These are phyloP conservation scores for Lodderomyces metapsilosis DNA, from an alignment of 1,139 yeast species.

Conservation along the genomic window DNA sequence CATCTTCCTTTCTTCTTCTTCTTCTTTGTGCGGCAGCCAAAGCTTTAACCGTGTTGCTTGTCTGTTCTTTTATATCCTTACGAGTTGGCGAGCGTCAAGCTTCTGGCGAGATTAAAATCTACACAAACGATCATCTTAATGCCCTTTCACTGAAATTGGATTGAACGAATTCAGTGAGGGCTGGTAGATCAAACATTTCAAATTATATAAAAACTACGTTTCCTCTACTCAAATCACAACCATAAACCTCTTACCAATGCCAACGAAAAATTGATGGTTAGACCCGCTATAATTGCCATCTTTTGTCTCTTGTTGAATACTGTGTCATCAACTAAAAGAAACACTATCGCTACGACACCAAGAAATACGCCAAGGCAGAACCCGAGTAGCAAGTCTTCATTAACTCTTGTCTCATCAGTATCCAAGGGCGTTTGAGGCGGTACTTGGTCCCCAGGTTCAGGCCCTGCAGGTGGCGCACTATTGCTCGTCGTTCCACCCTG, in stretches of 20 bases:
- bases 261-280: constrained; percentile 55
- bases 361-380: constrained; percentile 60
- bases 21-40: constrained; percentile 56
- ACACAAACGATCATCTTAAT: constrained; percentile 42
- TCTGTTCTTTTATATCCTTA: constrained; percentile 46
- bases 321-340: constrained; percentile 54
- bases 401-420: constrained; percentile 38
- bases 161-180: constrained; percentile 38
- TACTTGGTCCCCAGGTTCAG: constrained; percentile 5
- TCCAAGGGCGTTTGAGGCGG: constrained; percentile 24
- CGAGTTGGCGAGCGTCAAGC: constrained; percentile 60
- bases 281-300: constrained; percentile 63
- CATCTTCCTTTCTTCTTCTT: constrained; percentile 13
- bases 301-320: constrained; percentile 57
- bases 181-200: constrained; percentile 51
- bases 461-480: neutral
- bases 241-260: constrained; percentile 54
- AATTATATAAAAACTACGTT: too few species aligned
- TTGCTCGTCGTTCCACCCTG: neutral
- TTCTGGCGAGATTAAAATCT: constrained; percentile 46
- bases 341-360: constrained; percentile 60
- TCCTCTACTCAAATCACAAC: constrained; percentile 22
- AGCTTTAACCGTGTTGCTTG: constrained; percentile 58
- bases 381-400: constrained; percentile 63
- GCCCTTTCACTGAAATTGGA: constrained; percentile 38